Conservation (phyloP, 2,329 filamentous ascomycete genomes). For the Epichloe coenophiala region DNA sequence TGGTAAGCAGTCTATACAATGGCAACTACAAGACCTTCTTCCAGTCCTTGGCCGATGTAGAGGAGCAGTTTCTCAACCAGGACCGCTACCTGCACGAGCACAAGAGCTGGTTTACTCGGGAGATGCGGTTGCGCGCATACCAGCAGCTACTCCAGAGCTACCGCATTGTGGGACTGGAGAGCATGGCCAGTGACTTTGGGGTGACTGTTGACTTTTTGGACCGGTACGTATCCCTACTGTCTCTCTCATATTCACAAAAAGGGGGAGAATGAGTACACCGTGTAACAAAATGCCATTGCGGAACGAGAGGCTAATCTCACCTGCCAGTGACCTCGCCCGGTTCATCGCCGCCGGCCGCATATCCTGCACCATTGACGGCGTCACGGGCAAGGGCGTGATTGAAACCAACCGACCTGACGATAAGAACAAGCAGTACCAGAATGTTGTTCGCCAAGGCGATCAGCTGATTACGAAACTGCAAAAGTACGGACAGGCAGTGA, state of each 20-base stretch:
- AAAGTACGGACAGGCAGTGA: slow-evolving; percentile 95
- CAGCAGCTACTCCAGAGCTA: slow-evolving; percentile 96
- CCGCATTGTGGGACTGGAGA: slow-evolving; percentile 84
- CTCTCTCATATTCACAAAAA: background rate
- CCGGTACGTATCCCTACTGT: slow-evolving; percentile 44
- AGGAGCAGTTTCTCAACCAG: slow-evolving; percentile 85
- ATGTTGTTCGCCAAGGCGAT: slow-evolving; percentile 94
- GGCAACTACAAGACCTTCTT: slow-evolving; percentile 95
- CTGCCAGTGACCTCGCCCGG: slow-evolving; percentile 70
- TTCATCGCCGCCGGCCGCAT: slow-evolving; percentile 94
- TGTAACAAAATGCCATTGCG: background rate
- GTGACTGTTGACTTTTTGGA: slow-evolving; percentile 97
- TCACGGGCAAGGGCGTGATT: slow-evolving; percentile 90
- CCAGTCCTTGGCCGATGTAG: slow-evolving; percentile 72
- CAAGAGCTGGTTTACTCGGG: slow-evolving; percentile 90
- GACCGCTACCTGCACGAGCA: slow-evolving; percentile 95
- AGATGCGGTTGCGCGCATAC: slow-evolving; percentile 95
- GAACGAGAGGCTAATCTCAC: background rate
- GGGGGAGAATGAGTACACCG: background rate
- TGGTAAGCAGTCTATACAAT: slow-evolving; percentile 84
- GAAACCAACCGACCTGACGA: slow-evolving; percentile 96
- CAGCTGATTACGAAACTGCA: slow-evolving; percentile 97
- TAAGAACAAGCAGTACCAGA: slow-evolving; percentile 99
- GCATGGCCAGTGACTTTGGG: slow-evolving; percentile 95
- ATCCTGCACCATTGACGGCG: slow-evolving; percentile 92